Percentiles rank a stretch among this genome's conserved stretches.
phyloP scores from a whole-genome alignment of 2,329 filamentous ascomycete species.

The Boeremia lycopersici region DNA sequence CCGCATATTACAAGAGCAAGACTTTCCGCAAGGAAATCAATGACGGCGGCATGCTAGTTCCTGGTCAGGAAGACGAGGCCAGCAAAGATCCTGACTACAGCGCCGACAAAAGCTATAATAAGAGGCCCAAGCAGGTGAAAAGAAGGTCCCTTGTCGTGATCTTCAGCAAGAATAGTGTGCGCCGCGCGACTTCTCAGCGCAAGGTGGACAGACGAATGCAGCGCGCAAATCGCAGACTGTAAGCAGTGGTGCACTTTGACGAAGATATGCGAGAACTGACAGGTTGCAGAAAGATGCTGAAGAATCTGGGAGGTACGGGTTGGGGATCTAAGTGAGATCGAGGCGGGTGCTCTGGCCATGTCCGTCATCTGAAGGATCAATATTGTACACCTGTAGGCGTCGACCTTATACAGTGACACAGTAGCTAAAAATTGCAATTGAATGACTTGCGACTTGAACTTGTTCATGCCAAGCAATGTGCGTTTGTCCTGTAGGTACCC shows the following conservation, averaged over 20 bases:
- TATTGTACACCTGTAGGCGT: neutral
- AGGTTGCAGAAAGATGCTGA: neutral
- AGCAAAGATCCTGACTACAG: neutral
- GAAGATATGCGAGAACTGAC: neutral
- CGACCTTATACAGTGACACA: neutral
- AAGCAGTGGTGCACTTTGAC: neutral
- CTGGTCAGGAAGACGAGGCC: neutral
- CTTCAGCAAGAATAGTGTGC: neutral
- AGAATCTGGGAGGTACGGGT: neutral
- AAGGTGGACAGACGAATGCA: neutral
- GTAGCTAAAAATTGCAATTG: too few species aligned
- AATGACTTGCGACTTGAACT: too few species aligned
- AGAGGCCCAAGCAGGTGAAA: neutral
- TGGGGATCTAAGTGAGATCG: neutral
- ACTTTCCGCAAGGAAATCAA: conserved; percentile 7
- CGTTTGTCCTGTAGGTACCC: conserved; percentile 3
- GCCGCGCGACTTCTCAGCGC: neutral
- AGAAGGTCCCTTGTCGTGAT: neutral
- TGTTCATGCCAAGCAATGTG: neutral
- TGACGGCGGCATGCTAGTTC: neutral
- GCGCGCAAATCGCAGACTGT: neutral
- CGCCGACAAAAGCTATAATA: neutral
- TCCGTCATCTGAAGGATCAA: too few species aligned
- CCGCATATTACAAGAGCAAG: conserved; percentile 19
- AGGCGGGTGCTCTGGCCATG: neutral